Evolutionary conservation across 352 stramenopile species (phyloP).

Genomic region (Pythium sp.): DNA sequence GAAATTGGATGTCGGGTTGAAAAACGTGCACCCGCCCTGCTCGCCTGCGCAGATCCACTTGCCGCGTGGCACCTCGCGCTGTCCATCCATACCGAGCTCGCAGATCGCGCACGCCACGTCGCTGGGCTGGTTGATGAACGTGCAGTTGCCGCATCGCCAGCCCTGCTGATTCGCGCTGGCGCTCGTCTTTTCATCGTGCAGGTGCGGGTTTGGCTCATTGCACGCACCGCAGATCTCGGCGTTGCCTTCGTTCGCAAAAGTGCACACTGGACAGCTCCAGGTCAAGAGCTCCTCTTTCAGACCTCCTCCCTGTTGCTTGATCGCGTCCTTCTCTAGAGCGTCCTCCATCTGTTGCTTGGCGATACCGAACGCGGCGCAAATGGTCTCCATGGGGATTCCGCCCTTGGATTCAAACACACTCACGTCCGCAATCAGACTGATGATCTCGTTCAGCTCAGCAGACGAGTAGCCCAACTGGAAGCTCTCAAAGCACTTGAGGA

Average conservation of each 20-base stretch:
- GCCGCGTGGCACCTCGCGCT: slow-evolving; percentile 72
- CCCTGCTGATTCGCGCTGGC: slow-evolving; percentile 37
- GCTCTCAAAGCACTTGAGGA: slow-evolving; percentile 83
- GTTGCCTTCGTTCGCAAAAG: slow-evolving; percentile 63
- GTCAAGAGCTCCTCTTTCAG: slow-evolving; percentile 21
- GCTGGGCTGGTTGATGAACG: slow-evolving; percentile 78
- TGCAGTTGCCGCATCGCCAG: slow-evolving; percentile 85
- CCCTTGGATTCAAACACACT: slow-evolving; percentile 37
- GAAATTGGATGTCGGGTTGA: slow-evolving; percentile 78
- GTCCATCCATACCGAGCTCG: slow-evolving; percentile 75
- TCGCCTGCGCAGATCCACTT: slow-evolving; percentile 86
- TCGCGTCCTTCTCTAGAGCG: slow-evolving; percentile 47
- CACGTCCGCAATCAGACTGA: slow-evolving; percentile 66
- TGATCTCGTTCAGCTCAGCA: slow-evolving; percentile 82
- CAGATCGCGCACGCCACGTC: slow-evolving; percentile 80
- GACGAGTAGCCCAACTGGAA: slow-evolving; percentile 84
- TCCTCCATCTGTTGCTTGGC: slow-evolving; percentile 47
- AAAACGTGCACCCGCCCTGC: slow-evolving; percentile 86
- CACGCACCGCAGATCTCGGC: slow-evolving; percentile 48
- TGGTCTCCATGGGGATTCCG: slow-evolving; percentile 60
- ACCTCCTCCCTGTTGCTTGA: slow-evolving; percentile 13
- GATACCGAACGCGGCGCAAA: slow-evolving; percentile 71
- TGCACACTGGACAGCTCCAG: slow-evolving; percentile 79
- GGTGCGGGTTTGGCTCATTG: slow-evolving; percentile 55
- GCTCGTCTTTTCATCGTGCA: slow-evolving; percentile 22